Evolutionary conservation across 2,329 filamentous ascomycete genomes (phyloP).

Genomic region (Zymoseptoria crescenta): DNA sequence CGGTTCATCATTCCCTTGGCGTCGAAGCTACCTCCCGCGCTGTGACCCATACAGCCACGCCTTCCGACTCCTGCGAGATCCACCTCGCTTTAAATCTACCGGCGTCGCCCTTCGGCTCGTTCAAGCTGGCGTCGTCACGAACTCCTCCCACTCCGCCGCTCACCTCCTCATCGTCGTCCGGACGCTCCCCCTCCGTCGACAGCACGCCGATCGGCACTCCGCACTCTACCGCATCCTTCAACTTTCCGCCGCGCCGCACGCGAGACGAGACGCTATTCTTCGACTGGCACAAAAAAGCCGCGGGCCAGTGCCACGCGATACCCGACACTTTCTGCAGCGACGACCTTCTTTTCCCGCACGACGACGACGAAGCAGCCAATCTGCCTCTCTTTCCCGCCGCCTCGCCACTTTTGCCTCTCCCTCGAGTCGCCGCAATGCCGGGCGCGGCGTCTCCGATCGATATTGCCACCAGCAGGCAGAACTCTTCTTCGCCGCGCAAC

Average conservation of each 20-base stretch:
- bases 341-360: constrained; percentile 26
- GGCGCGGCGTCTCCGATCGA: constrained; percentile 51
- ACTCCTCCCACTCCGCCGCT: constrained; percentile 11
- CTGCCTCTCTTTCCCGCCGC: constrained; percentile 19
- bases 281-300: constrained; percentile 13
- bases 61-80: neutral
- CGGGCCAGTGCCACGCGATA: constrained; percentile 10
- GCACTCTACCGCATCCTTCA: constrained; percentile 5
- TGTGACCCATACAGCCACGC: neutral
- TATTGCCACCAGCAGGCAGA: constrained; percentile 46
- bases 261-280: constrained; percentile 14
- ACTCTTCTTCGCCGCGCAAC: constrained; percentile 51
- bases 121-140: constrained; percentile 7
- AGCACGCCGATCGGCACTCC: constrained; percentile 24
- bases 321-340: constrained; percentile 23
- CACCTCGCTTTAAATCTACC: neutral
- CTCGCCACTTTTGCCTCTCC: constrained; percentile 12
- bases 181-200: constrained; percentile 21
- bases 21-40: neutral
- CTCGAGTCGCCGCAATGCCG: constrained; percentile 39
- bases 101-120: neutral
- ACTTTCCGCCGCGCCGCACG: constrained; percentile 4
- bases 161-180: constrained; percentile 10
- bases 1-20: neutral
- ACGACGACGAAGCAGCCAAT: constrained; percentile 11